These are phyloP conservation scores for Lentinus polychrous DNA, from an alignment of 1,284 basidiomycete species.

Conservation along the genomic window DNA sequence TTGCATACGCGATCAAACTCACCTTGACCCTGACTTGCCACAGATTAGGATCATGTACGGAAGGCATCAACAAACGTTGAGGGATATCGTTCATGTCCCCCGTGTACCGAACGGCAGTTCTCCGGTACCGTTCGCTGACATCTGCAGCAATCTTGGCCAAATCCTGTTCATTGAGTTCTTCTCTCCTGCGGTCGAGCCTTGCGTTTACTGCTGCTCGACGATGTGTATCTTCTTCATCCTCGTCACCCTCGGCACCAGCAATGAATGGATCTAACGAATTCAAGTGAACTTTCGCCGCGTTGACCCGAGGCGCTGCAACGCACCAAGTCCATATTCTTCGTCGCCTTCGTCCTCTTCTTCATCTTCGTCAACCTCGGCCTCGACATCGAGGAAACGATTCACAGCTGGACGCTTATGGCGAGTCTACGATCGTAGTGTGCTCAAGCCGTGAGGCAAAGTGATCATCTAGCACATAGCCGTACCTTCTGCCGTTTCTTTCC, in stretches of 20 bases:
- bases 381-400: slow-evolving; percentile 90
- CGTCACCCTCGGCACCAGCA: slow-evolving; percentile 61
- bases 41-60: slow-evolving; percentile 90
- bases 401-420: slow-evolving; percentile 58
- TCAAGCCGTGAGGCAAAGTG: slow-evolving; percentile 3
- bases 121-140: slow-evolving; percentile 76
- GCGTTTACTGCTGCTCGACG: slow-evolving; percentile 67
- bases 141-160: slow-evolving; percentile 84
- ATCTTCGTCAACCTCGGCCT: slow-evolving; percentile 91
- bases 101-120: slow-evolving; percentile 67
- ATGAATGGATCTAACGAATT: slow-evolving; percentile 70
- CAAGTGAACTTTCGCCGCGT: neutral
- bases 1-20: slow-evolving; percentile 16
- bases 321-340: slow-evolving; percentile 73
- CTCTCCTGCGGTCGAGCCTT: slow-evolving; percentile 68
- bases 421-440: slow-evolving; percentile 31
- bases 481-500: slow-evolving; percentile 56
- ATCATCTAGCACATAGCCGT: slow-evolving; percentile 11
- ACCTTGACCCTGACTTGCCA: slow-evolving; percentile 97
- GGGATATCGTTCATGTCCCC: slow-evolving; percentile 93
- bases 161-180: slow-evolving; percentile 78
- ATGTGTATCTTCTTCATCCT: slow-evolving; percentile 62
- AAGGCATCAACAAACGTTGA: slow-evolving; percentile 94
- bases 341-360: slow-evolving; percentile 95
- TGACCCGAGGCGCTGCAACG: slow-evolving; percentile 17